Evolutionary conservation across 331 rosid species (phyloP), one percentile per base, ranked within the genome.

Genomic region (Quercus phellos): DNA sequence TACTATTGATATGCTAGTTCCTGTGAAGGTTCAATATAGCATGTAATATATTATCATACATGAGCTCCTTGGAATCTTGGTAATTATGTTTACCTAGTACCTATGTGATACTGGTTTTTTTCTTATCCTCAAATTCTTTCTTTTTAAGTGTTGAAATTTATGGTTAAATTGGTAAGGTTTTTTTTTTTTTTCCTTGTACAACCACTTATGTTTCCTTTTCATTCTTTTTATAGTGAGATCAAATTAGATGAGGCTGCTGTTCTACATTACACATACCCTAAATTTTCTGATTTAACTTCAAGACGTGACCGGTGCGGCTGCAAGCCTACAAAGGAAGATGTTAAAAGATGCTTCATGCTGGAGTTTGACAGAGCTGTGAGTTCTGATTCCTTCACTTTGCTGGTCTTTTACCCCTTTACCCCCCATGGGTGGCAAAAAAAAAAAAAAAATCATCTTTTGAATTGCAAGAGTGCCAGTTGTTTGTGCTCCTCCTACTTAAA

Each of bases 281-380:
- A 88, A 71, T 88, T 85, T 79, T 85, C 91, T 64, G 91, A 88
- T 85, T 83, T 88, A 82, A 88, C 89, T 79, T 85, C 91, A 81
- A 88, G 91, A 72, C 89, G 89, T 59, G 86, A 88, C 81, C 81
- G 89, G n/a, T 88, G 91, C 79, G 89, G 88, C 74, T 88, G 91
- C 83, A 85, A 88, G 80, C 89, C 89, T 74, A 88, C 89, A 54
- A 88, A 88, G 86, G 91, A 88, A 14, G 91, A 85, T 71, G 89
- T 88, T 38, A 88, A 88, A 88, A 88, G 89, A 88, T 88, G 91
- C 85, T 88, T 88, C 79, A 88, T 88, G 91, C 70, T 88, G 83
- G 91, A 88, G 19, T 88, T 88, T 74, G 89, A 88, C 78, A 85
- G 89, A 88, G 14, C 86, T 34, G 91, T 88, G 83, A 85, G 91